Conservation (phyloP, 345 rosid species). For the Linum usitatissimum region DNA sequence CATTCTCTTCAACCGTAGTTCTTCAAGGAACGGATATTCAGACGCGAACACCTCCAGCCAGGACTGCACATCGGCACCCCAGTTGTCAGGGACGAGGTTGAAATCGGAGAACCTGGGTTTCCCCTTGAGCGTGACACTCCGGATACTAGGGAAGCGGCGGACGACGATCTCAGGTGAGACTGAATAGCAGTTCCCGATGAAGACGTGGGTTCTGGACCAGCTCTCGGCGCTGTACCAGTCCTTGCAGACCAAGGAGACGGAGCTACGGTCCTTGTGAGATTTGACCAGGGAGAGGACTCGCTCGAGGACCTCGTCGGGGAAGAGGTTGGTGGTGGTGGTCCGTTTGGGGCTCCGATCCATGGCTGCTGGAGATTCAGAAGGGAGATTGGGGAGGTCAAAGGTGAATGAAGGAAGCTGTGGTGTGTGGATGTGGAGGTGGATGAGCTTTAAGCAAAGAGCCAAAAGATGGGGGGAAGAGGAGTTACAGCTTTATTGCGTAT, state of each 20-base stretch:
- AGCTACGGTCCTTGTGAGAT: constrained; percentile 48
- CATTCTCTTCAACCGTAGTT: constrained; percentile 60
- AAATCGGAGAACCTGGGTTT: constrained; percentile 67
- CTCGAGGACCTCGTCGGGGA: constrained; percentile 62
- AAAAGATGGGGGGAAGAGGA: constrained; percentile 7
- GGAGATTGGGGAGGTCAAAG: not conserved
- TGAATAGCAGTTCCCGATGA: constrained; percentile 67
- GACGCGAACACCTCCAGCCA: constrained; percentile 52
- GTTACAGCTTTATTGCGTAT: too few species aligned
- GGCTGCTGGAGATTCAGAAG: not conserved
- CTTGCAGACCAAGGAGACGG: constrained; percentile 49
- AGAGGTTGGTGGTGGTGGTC: constrained; percentile 9
- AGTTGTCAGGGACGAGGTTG: constrained; percentile 52
- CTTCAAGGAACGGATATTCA: constrained; percentile 43
- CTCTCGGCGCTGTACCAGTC: constrained; percentile 63
- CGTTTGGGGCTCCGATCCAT: constrained; percentile 24
- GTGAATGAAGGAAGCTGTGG: not conserved
- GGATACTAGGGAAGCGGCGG: constrained; percentile 43
- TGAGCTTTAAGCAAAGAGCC: constrained; percentile 11
- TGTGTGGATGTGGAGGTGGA: not conserved
- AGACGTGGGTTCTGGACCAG: constrained; percentile 47
- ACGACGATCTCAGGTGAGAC: constrained; percentile 49
- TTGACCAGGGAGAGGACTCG: constrained; percentile 35
- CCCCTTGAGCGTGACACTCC: constrained; percentile 54
- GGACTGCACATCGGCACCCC: constrained; percentile 54